phyloP scores from a whole-genome alignment of 1,284 basidiomycete species.

The Ceratobasidium theobromae region DNA sequence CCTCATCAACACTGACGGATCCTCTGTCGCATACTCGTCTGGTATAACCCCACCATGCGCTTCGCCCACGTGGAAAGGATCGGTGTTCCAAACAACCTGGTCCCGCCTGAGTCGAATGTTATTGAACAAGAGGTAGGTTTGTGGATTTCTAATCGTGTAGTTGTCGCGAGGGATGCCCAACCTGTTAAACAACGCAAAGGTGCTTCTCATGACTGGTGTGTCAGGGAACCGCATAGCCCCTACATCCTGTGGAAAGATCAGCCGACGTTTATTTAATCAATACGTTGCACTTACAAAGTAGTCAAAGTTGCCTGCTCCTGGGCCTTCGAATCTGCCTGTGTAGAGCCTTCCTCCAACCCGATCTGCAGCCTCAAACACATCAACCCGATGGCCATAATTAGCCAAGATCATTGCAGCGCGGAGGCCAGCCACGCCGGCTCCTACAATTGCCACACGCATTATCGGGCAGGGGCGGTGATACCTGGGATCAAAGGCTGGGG shows the following conservation, averaged over 20 bases:
- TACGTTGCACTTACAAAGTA: not conserved
- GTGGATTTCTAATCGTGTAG: not conserved
- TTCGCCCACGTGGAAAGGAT: not conserved
- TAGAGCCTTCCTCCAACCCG: conserved; percentile 4
- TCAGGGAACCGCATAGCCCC: conserved; percentile 46
- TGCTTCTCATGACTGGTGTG: conserved; percentile 41
- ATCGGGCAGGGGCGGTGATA: too few species aligned
- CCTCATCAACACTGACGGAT: not conserved
- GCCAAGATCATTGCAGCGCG: not conserved
- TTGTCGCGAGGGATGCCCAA: not conserved
- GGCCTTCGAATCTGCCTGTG: not conserved
- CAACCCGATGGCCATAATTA: not conserved
- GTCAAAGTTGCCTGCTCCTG: not conserved
- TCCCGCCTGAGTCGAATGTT: not conserved
- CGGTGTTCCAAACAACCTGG: not conserved
- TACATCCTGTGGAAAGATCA: conserved; percentile 37
- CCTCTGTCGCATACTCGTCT: not conserved
- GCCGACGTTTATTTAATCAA: not conserved
- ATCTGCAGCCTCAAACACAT: not conserved
- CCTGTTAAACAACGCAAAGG: conserved; percentile 39
- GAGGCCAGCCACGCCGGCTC: not conserved
- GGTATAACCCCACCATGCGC: not conserved
- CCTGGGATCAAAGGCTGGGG: too few species aligned
- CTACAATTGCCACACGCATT: not conserved
- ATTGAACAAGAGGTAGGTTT: not conserved